Base-by-base conservation (phyloP, 257 asterid genomes). In the Fraxinus anomala region DNA sequence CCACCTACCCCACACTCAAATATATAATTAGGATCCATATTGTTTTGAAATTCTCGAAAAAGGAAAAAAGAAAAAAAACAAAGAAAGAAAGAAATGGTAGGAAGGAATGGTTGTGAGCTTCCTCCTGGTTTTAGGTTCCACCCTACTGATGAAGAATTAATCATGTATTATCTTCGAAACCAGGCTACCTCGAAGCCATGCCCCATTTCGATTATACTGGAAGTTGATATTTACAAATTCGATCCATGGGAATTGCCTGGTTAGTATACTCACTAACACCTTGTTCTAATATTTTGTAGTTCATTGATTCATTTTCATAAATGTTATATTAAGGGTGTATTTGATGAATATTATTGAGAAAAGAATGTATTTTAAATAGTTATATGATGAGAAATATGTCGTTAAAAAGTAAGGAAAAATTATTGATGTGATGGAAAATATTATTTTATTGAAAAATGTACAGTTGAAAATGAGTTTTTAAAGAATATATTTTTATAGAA, bases 181-280 rank as follows among this genome's bases (percentile, higher is more conserved):
- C 98, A 93, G 68, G 92, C 91, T 1, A 81, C 88, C 5, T 89
- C 98, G 0, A 82, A 61, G 80, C 91, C 98, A 1, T 91, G 93
- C 73, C 96, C 97, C 0, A 90, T 83, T 75, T 82, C 97, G 4
- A 90, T 93, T 59, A 93, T 93, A 73, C 94, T 88, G 0, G 93
- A 89, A 87, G 91, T 93, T 42, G 97, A 93, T 84, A 78, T 93
- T 61, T 93, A 93, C 80, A 93, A 93, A 49, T 93, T 91, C 11
- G 97, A 93, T 80, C 98, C 98, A 23, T 93, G 98, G 98, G 90
- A 91, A 54, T 85, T 93, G 31, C 98, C 98, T 49, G 97, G 98
- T 93, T 33, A 77, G 84, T 87, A 56, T 31, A 59, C 3, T 78
- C 12, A 6, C 12, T 17, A 0, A 14, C 37, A 47, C 8, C 3